Evolutionary conservation across 1,139 yeast genomes (phyloP), one percentile per base, ranked within the genome.

Genomic region (Torulaspora globosa): DNA sequence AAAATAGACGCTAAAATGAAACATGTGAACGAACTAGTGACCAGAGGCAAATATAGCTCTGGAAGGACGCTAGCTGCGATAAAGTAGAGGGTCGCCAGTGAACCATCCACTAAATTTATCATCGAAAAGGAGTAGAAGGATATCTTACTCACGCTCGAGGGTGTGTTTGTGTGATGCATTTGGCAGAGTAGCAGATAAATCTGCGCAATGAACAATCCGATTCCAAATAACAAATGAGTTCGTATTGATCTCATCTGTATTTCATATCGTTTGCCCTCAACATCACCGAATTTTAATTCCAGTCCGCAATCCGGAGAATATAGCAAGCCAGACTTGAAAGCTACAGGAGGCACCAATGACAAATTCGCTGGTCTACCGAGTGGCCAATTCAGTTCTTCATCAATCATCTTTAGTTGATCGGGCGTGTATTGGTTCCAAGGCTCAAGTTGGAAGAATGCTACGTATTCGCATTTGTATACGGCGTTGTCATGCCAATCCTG

Each of bases 301-400:
- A 83, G 62, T 0, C 90, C 95, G 69, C 97, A 90, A 61, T 90
- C 96, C 0, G 97, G 97, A 0, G 96, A 87, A 59, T 85, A 89
- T 15, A 87, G 51, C 19, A 86, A 53, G 5, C 84, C 86, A 8
- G 74, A 67, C 6, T 74, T 65, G 10, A 88, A 59, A 29, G 68
- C 69, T 14, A 90, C 57, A 1, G 66, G 61, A 0, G 96, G 97
- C 1, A 82, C 62, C 0, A 61, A 50, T 5, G 77, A 73, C 15
- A 67, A 54, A 39, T 66, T 60, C 12, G 82, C 74, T 1, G 97
- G 97, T 48, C 84, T 70, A 1, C 97, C 97, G 29, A 76, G 63
- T 0, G 97, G 97, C 53, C 74, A 70, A 12, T 59, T 65, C 26
- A 88, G 66, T 61, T 90, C 97, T 28, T 78, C 75, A 55, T 89